These are phyloP conservation scores for Colletotrichum eleusines DNA, from an alignment of 2,329 filamentous ascomycete species.

Conservation along the genomic window DNA sequence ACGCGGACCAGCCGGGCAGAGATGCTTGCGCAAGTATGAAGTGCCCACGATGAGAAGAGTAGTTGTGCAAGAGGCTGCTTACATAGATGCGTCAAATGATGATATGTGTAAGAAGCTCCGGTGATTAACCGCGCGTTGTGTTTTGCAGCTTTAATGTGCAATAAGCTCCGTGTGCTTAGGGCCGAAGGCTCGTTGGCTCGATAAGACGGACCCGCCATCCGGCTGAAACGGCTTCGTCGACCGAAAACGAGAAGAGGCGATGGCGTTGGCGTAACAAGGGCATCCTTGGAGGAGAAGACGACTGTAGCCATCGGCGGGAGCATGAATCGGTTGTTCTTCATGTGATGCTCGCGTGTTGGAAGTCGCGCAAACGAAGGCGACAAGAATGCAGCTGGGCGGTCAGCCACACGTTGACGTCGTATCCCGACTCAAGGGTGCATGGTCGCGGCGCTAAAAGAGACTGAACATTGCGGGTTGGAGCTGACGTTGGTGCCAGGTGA, in stretches of 20 bases:
- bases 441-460: not conserved
- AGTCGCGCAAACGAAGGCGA: not conserved
- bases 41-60: not conserved
- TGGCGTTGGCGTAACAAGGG: not conserved
- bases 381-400: conserved; percentile 8
- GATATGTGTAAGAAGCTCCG: conserved; percentile 1
- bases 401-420: not conserved
- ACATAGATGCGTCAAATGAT: conserved; percentile 15
- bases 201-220: conserved; percentile 29
- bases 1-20: not conserved
- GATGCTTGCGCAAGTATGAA: not conserved
- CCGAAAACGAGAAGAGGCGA: conserved; percentile 21
- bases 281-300: not conserved
- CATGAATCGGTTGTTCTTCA: conserved; percentile 1
- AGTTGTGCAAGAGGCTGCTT: not conserved
- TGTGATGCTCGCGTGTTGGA: conserved; percentile 31
- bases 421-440: not conserved
- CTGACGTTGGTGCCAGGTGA: conserved; percentile 14
- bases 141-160: conserved; percentile 12
- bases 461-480: not conserved
- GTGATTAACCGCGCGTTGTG: conserved; percentile 15
- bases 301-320: not conserved
- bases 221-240: conserved; percentile 34
- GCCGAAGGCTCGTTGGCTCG: conserved; percentile 41
- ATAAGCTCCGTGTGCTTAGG: conserved; percentile 19